Percentiles rank a stretch among this genome's conserved stretches.
Conservation (phyloP, 176 grass and related monocot species). For the Alopecurus myosuroides region DNA sequence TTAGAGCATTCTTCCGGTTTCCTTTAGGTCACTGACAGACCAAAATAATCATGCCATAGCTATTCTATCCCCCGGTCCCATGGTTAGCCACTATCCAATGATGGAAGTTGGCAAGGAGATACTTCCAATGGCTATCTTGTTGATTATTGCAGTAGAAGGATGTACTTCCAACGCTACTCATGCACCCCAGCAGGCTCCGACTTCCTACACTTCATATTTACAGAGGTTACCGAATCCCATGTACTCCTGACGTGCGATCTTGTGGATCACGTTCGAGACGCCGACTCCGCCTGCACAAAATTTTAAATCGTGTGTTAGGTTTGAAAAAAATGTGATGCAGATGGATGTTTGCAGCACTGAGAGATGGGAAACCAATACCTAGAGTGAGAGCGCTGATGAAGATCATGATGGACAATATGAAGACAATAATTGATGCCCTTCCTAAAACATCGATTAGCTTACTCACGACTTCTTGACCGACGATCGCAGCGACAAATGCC, state of each 20-base stretch:
- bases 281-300: too few relatives aligned
- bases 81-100: too few relatives aligned
- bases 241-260: slow-evolving; percentile 47
- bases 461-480: slow-evolving; percentile 36
- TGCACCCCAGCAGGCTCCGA: neutral
- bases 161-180: neutral
- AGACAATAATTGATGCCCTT: slow-evolving; percentile 62
- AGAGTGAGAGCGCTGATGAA: slow-evolving; percentile 50
- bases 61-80: too few relatives aligned
- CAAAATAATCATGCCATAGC: too few relatives aligned
- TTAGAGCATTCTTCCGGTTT: too few relatives aligned
- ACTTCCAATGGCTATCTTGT: too few relatives aligned
- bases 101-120: too few relatives aligned
- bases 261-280: slow-evolving; percentile 43
- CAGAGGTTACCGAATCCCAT: slow-evolving; percentile 71
- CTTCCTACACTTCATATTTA: slow-evolving; percentile 15
- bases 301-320: too few relatives aligned
- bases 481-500: slow-evolving; percentile 40
- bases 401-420: slow-evolving; percentile 66
- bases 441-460: slow-evolving; percentile 57
- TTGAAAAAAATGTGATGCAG: too few relatives aligned
- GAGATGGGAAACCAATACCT: neutral
- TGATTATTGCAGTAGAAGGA: too few relatives aligned
- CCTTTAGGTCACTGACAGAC: too few relatives aligned
- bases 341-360: neutral